phyloP scores from a whole-genome alignment of 768 basidiomycete species.

The Leccinum aurantiacum region DNA sequence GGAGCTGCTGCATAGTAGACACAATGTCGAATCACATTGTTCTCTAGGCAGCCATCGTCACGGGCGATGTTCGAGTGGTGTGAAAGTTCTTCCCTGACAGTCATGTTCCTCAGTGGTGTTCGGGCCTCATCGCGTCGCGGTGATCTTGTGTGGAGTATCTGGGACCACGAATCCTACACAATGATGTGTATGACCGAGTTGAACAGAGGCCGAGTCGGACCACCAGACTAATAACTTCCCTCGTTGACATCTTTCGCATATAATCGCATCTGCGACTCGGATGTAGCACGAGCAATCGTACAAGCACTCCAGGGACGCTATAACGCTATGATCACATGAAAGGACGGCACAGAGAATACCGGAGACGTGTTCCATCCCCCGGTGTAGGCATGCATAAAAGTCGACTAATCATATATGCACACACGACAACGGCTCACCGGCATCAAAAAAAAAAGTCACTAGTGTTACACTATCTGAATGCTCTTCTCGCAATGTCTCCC shows the following conservation, averaged over 20 bases:
- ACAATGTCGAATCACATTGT: too few species aligned
- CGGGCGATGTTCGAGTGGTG: conserved; percentile 13
- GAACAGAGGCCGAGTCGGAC: too few species aligned
- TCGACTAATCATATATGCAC: not conserved
- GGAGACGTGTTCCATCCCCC: not conserved
- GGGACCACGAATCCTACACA: not conserved
- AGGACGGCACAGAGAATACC: too few species aligned
- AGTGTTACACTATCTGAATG: too few species aligned
- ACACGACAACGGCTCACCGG: not conserved
- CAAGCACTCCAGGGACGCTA: too few species aligned
- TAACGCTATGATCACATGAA: too few species aligned
- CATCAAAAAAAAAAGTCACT: not conserved
- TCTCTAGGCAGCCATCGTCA: not conserved
- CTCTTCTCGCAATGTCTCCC: not conserved
- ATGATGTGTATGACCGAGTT: too few species aligned
- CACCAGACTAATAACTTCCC: too few species aligned
- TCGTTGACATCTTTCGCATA: too few species aligned
- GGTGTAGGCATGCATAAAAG: not conserved
- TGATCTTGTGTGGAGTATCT: not conserved
- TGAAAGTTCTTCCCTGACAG: not conserved
- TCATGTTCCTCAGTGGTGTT: conserved; percentile 8
- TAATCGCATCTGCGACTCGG: too few species aligned
- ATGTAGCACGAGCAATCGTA: too few species aligned
- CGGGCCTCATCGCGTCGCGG: not conserved
- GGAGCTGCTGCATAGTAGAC: too few species aligned